Evolutionary conservation across 805 yeast genomes (phyloP), one percentile per base, ranked within the genome.

Genomic region (Pachysolen tannophilus): DNA sequence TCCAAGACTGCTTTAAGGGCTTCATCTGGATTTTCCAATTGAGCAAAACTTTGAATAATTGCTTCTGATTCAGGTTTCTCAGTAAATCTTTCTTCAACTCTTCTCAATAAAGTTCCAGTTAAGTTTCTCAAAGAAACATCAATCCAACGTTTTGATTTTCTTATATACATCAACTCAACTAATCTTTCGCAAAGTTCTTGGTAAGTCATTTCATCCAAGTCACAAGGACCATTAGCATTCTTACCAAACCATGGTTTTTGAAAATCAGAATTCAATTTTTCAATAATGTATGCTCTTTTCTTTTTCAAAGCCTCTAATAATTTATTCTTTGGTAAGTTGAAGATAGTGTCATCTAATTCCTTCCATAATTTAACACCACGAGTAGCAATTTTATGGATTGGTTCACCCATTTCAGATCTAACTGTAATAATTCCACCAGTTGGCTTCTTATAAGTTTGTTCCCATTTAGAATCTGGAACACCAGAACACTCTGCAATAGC

Each of bases 321-420:
- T 59, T 86, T 85, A 58, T 77, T 78, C 71, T 88, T 87, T 56
- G 98, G 96, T 59, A 87, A 71, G 50, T 76, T 72, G 72, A 92
- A 90, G 49, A 92, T 75, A 31, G 95, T 85, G 48, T 85, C 90
- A 62, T 92, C 99, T 66, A 92, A 69, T 65, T 92, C 97, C 59
- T 86, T 84, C 98, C 99, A 92, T 58, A 92, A 78, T 62, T 84
- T 57, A 41, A 92, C 97, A 71, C 96, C 97, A 60, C 98, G 81
- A 40, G 99, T 92, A 20, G 98, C 97, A 48, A 92, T 75, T 69
- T 92, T 92, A 65, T 92, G 99, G 55, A 92, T 92, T 54, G 98
- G 98, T 69, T 92, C 98, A 57, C 99, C 98, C 98, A 92, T 92
- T 69, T 92, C 99, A 13, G 97, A 90, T 57, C 84, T 73, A 43